Base-by-base conservation (phyloP, 2,329 filamentous ascomycete genomes). In the Exophiala sideris region DNA sequence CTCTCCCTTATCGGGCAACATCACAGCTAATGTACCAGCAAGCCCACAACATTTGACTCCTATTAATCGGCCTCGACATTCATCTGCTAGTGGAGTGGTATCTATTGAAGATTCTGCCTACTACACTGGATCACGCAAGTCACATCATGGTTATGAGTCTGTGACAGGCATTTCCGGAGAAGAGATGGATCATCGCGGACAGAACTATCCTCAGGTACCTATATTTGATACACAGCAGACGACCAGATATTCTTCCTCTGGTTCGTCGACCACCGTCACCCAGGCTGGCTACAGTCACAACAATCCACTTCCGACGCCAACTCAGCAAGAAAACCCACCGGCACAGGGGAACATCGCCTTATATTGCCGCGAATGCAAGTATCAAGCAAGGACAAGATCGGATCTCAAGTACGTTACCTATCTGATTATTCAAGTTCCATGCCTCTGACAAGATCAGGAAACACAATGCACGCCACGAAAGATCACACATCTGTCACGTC, bases 381-480 rank as follows among this genome's bases (percentile, higher is more conserved):
- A 45, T 34, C 7, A n/a, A 1, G 42, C 41, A 24, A 73, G 71
- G 57, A 72, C 67, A 44, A 70, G 65, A 9, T 75, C 72, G 1
- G 71, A 74, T 48, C 68, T 71, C 54, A 70, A 68, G 72, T 74
- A 53, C 52, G 62, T 57, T 21, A 36, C n/a, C 41, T 20, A 24
- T 5, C 33, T 39, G 16, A n/a, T 18, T 21, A 11, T 2, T 44
- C 34, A 20, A 12, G 9, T 29, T 47, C 44, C 11, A 11, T 10
- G 21, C 57, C 21, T 29, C 41, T 66, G 24, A 60, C 45, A 6
- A 14, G 46, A 10, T 5, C 54, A 95, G 90, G 55, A 95, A 95
- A 69, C 89, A 95, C 64, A 70, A 76, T 42, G 77, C 85, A 16
- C 84, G 85, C 45, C 89, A 95, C 68, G 76, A 72, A 1, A 91